Conservation (phyloP, 2,329 filamentous ascomycete genomes). For the Microsporum canis region DNA sequence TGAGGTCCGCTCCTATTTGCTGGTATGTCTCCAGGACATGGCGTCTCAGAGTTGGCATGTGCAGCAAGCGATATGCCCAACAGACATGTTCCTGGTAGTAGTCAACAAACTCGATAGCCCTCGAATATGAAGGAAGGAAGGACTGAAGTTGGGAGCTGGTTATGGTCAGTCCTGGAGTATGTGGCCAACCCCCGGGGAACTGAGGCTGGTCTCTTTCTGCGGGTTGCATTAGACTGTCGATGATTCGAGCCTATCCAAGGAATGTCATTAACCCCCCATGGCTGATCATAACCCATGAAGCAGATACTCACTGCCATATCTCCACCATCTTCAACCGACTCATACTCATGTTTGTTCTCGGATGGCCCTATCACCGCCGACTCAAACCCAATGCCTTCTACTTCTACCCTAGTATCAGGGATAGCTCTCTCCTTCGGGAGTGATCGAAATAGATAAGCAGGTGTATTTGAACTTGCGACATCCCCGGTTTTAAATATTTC, state of each 20-base stretch:
- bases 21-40: slow-evolving; percentile 25
- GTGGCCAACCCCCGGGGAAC: neutral
- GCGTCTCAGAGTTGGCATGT: slow-evolving; percentile 18
- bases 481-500: slow-evolving; percentile 2
- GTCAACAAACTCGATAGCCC: slow-evolving; percentile 22
- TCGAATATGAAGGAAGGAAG: slow-evolving; percentile 22
- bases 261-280: neutral
- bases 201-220: neutral
- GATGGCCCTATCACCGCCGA: neutral
- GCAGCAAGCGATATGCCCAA: slow-evolving; percentile 29
- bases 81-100: slow-evolving; percentile 27
- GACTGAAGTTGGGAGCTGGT: slow-evolving; percentile 15
- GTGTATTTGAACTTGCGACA: neutral
- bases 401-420: neutral
- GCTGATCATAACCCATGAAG: neutral
- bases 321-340: neutral
- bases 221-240: neutral
- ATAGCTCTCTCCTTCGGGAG: neutral
- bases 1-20: slow-evolving; percentile 8
- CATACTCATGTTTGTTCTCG: neutral
- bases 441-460: neutral
- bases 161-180: neutral
- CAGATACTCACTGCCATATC: neutral
- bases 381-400: neutral
- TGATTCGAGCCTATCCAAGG: neutral